A percentile compares a stretch with the other conserved stretches of the same genome.
These are phyloP conservation scores for Fulvia fulva DNA, from an alignment of 2,329 filamentous ascomycete genomes.

Conservation along the genomic window DNA sequence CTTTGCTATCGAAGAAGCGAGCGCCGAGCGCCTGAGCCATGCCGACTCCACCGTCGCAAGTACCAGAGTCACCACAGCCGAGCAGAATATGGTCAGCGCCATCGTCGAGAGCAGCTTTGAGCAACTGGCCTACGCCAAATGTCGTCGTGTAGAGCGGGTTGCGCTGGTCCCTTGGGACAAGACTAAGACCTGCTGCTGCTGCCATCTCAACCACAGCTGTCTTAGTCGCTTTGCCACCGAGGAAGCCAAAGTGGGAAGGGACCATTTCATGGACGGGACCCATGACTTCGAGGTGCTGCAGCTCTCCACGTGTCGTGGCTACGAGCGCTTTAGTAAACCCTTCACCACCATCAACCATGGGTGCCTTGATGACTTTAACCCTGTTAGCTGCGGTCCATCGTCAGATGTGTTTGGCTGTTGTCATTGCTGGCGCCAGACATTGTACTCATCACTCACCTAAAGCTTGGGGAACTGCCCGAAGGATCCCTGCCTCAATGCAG, in stretches of 20 bases:
- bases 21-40: slow-evolving; percentile 54
- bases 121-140: slow-evolving; percentile 50
- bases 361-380: slow-evolving; percentile 43
- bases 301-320: slow-evolving; percentile 39
- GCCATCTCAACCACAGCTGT: slow-evolving; percentile 54
- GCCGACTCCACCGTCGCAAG: slow-evolving; percentile 51
- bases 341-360: slow-evolving; percentile 52
- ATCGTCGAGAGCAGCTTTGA: slow-evolving; percentile 44
- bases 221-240: slow-evolving; percentile 31
- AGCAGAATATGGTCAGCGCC: slow-evolving; percentile 47
- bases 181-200: slow-evolving; percentile 49
- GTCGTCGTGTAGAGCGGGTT: slow-evolving; percentile 50
- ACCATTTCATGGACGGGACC: slow-evolving; percentile 45
- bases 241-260: slow-evolving; percentile 46
- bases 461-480: slow-evolving; percentile 37
- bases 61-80: slow-evolving; percentile 54
- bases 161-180: slow-evolving; percentile 44
- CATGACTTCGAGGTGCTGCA: slow-evolving; percentile 38
- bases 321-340: slow-evolving; percentile 50
- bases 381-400: slow-evolving; percentile 13
- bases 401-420: neutral
- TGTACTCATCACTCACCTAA: neutral
- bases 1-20: slow-evolving; percentile 40
- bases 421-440: neutral
- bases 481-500: slow-evolving; percentile 49